Evolutionary conservation across 2,329 filamentous ascomycete species (phyloP), one percentile per base, ranked within the genome.

Genomic region (Orbilia oligospora): DNA sequence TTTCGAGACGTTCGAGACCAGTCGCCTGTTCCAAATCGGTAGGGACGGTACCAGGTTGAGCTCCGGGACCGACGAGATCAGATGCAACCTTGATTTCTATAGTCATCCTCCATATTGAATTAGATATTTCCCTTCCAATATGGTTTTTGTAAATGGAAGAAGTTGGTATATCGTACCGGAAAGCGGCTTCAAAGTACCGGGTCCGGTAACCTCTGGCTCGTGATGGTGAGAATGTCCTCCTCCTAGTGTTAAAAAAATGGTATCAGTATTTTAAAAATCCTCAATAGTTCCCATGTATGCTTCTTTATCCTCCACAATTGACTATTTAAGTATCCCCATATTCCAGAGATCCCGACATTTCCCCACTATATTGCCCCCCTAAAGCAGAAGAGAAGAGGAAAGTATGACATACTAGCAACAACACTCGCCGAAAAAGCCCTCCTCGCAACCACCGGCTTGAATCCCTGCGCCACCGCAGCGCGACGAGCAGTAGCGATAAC

Each of bases 1-100:
- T 96, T 87, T 99, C 96, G 83, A 99, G 90, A 90, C 96, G 94
- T 89, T 99, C 96, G 79, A 98, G 89, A 92, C 96, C 96, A 83
- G 96, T 98, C 78, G 96, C 87, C 86, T 99, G 96, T 86, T 98
- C 94, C 85, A 97, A 86, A 86, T 99, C 96, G 87, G 93, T 97
- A 82, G 96, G 93, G 82, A 99, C 88, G 85, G 92, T 92, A 84
- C 96, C 95, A 81, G 90, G 87, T 83, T 89, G 86, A 83, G 92
- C 94, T 88, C 96, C 96, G 38, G 93, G 92, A 81, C 92, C 89
- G 81, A 97, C 82, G 77, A 99, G 92, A 86, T 99, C 96, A n/a
- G 90, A 88, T 82, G 92, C 89, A 81, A 84, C 86, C 87, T 91
- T 91, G 87, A 99, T 89, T 83, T 98, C 96, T 99, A 85, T 82